These are phyloP conservation scores for Hypomyces perniciosus DNA, from an alignment of 2,329 filamentous ascomycete genomes.

Conservation along the genomic window DNA sequence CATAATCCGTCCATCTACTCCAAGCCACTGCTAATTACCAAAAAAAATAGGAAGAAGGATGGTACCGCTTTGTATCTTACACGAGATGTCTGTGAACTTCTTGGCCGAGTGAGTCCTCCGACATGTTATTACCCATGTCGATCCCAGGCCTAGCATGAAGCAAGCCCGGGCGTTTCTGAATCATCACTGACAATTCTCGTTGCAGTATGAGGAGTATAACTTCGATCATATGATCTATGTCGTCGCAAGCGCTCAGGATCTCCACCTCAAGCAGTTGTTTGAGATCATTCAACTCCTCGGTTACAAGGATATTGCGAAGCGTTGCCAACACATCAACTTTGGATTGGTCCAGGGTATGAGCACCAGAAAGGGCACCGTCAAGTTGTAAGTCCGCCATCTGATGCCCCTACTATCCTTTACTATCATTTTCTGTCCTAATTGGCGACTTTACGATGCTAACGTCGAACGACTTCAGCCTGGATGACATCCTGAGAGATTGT, in stretches of 20 bases:
- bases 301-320: conserved; percentile 58
- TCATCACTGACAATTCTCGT: neutral
- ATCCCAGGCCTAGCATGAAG: neutral
- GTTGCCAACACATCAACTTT: conserved; percentile 69
- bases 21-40: too few relatives aligned
- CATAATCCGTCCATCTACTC: too few relatives aligned
- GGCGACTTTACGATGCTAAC: neutral
- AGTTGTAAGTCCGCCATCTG: conserved; percentile 41
- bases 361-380: conserved; percentile 67
- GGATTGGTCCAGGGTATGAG: conserved; percentile 65
- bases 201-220: conserved; percentile 47
- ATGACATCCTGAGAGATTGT: conserved; percentile 50
- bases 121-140: neutral
- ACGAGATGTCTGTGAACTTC: conserved; percentile 68
- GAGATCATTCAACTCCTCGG: conserved; percentile 70
- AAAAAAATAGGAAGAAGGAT: conserved; percentile 49
- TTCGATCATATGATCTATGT: conserved; percentile 81
- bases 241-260: conserved; percentile 64
- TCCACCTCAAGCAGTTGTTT: conserved; percentile 69
- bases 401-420: neutral
- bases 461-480: conserved; percentile 27
- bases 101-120: conserved; percentile 46
- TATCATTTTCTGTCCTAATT: neutral
- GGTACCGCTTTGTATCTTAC: conserved; percentile 74
- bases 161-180: neutral